phyloP scores from a whole-genome alignment of 768 basidiomycete genomes.

The Leccinum sublutescens region DNA sequence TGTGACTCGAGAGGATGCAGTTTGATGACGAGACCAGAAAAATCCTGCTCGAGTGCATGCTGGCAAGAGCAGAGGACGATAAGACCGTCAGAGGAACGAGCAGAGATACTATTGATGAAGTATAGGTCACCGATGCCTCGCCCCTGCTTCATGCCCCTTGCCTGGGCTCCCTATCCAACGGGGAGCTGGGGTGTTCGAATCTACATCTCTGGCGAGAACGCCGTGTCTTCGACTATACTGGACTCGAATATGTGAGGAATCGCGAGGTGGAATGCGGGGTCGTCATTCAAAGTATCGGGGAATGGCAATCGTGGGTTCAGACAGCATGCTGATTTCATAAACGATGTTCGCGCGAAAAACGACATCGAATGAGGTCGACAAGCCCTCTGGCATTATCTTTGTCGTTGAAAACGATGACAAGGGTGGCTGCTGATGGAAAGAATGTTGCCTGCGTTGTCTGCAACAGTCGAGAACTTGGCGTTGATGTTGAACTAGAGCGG shows the following conservation, averaged over 20 bases:
- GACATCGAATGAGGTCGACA: constrained; percentile 43
- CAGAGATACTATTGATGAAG: too few species aligned
- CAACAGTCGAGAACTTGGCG: constrained; percentile 16
- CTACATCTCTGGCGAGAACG: too few species aligned
- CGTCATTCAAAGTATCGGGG: constrained; percentile 9
- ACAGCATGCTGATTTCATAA: constrained; percentile 49
- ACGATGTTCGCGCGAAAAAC: constrained; percentile 54
- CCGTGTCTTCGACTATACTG: constrained; percentile 45
- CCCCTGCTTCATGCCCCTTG: too few species aligned
- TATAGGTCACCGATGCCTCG: too few species aligned
- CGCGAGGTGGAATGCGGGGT: constrained; percentile 69
- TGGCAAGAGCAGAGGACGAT: too few species aligned
- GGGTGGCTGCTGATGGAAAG: constrained; percentile 26
- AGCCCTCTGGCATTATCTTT: constrained; percentile 13
- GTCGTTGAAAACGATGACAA: constrained; percentile 33
- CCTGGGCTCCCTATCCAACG: too few species aligned
- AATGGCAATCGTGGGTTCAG: constrained; percentile 43
- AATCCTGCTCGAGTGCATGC: too few species aligned
- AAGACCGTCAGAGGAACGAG: too few species aligned
- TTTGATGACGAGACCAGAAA: too few species aligned
- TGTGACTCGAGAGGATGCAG: too few species aligned
- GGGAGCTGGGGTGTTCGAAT: too few species aligned
- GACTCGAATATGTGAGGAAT: constrained; percentile 68
- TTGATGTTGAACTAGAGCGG: constrained; percentile 32
- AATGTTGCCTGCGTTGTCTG: too few species aligned